Base-by-base conservation (phyloP, 257 asterid genomes). In the Rauvolfia tetraphylla region DNA sequence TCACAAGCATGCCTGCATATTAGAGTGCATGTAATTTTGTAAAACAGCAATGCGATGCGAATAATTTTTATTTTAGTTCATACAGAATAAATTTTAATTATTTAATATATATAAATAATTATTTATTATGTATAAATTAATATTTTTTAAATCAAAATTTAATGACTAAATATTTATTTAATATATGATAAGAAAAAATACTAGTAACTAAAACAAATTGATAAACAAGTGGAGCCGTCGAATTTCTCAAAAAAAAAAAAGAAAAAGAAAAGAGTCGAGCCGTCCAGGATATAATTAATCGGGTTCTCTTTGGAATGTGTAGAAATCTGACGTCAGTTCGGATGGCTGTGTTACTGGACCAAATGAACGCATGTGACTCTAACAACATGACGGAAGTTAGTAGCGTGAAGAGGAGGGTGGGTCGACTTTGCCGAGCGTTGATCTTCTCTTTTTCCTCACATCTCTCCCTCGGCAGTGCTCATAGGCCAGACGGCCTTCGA, bases 401-500 rank as follows among this genome's bases (percentile, higher is more conserved):
- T 56, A 76, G 58, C 58, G 68, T n/a, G 73, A 29, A 33, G 74
- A 22, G 17, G 56, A 57, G 6, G 57, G 3, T 54, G 71, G 49
- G 49, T 2, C 1, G 29, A 4, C 27, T 17, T 7, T 46, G 23
- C 20, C 4, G 75, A 34, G 59, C 67, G 72, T 78, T 82, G 85
- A 78, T 72, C 70, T 54, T 48, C 29, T 42, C 31, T 59, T 73
- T 36, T 73, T 62, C 14, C 61, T 38, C 36, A 17, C 33, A 39
- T 71, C 42, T 46, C 41, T 25, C 65, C n/a, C 61, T 31, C 49
- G 36, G 2, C 23, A 15, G 56, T 49, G 56, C 71, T 41, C 58
- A 68, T 71, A 25, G 14, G 76, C 68, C 33, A 73, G 78, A 53
- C 80, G 76, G 83, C 74, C 51, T 42, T 27, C 20, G 4, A 39